Conservation (phyloP, 2,329 filamentous ascomycete genomes). For the Aspergillus sp. region DNA sequence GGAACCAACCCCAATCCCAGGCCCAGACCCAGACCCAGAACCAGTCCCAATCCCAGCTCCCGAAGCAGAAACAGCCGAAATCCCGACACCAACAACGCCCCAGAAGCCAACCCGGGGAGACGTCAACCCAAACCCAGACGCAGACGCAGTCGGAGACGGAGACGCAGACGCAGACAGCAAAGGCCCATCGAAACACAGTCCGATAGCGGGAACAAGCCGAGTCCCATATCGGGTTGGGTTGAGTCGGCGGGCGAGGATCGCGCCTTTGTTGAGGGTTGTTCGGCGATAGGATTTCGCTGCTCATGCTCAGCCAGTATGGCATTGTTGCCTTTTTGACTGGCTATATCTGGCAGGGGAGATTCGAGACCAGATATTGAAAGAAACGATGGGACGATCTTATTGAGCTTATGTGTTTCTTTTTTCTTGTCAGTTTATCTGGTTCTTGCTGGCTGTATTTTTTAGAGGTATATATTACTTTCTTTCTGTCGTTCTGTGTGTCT, state of each 20-base stretch:
- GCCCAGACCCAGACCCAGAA: neutral
- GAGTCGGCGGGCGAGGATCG: slow-evolving; percentile 40
- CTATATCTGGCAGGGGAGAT: neutral
- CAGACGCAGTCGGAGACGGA: slow-evolving; percentile 2
- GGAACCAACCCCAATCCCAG: neutral
- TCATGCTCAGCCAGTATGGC: neutral
- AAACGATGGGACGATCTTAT: no score
- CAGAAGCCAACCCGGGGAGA: slow-evolving; percentile 5
- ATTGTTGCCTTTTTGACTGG: neutral
- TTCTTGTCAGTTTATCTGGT: no score
- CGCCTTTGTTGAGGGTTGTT: slow-evolving; percentile 39
- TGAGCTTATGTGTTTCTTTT: no score
- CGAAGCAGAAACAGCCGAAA: slow-evolving; percentile 5
- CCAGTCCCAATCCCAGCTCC: slow-evolving; percentile 3
- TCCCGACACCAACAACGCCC: slow-evolving; percentile 6
- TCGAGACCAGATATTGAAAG: no score
- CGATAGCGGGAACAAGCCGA: slow-evolving; percentile 29
- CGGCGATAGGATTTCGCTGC: slow-evolving; percentile 22
- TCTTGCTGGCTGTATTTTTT: no score
- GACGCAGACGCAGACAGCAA: slow-evolving; percentile 7
- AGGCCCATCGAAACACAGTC: slow-evolving; percentile 32
- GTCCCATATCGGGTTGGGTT: slow-evolving; percentile 40
- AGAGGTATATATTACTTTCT: neutral
- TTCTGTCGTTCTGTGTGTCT: no score
- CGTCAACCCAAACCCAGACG: neutral